These are phyloP conservation scores for Lactarius hatsudake DNA, from an alignment of 768 basidiomycete genomes.

Conservation along the genomic window DNA sequence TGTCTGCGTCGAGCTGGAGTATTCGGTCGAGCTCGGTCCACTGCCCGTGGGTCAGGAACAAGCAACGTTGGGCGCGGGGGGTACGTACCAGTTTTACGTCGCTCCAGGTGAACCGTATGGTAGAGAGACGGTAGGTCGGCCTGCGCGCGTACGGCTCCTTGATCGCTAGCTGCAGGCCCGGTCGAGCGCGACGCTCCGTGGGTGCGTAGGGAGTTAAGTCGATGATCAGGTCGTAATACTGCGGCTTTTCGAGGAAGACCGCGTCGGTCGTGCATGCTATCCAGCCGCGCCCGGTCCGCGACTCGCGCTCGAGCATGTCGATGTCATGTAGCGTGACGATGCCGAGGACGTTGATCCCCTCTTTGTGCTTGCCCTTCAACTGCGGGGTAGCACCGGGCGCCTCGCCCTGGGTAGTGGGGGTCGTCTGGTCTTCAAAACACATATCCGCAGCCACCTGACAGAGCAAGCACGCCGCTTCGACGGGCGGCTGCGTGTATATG, in stretches of 20 bases:
- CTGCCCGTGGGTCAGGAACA: no score
- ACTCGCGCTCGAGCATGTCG: slow-evolving; percentile 56
- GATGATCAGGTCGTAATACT: slow-evolving; percentile 76
- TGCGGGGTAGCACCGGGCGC: slow-evolving; percentile 22
- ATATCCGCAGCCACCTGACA: slow-evolving; percentile 62
- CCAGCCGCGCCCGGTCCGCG: slow-evolving; percentile 67
- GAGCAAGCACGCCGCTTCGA: slow-evolving; percentile 74
- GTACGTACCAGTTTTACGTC: slow-evolving; percentile 55
- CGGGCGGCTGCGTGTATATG: slow-evolving; percentile 76
- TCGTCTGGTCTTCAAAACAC: slow-evolving; percentile 45
- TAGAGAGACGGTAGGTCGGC: slow-evolving; percentile 53
- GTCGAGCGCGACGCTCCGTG: slow-evolving; percentile 51
- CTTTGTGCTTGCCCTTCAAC: slow-evolving; percentile 42
- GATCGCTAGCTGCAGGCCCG: slow-evolving; percentile 63
- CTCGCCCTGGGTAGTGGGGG: neutral
- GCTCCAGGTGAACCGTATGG: slow-evolving; percentile 78
- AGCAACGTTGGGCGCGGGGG: no score
- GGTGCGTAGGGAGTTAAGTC: slow-evolving; percentile 70
- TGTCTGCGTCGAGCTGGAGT: no score
- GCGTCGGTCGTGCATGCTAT: slow-evolving; percentile 87
- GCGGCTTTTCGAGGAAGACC: slow-evolving; percentile 77
- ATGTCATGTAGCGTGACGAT: slow-evolving; percentile 78
- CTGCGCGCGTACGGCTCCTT: slow-evolving; percentile 39
- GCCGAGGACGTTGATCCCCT: slow-evolving; percentile 67
- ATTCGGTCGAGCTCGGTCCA: no score